Conservation (phyloP, 106 monocot genomes). For the Dendrobium huoshanense region DNA sequence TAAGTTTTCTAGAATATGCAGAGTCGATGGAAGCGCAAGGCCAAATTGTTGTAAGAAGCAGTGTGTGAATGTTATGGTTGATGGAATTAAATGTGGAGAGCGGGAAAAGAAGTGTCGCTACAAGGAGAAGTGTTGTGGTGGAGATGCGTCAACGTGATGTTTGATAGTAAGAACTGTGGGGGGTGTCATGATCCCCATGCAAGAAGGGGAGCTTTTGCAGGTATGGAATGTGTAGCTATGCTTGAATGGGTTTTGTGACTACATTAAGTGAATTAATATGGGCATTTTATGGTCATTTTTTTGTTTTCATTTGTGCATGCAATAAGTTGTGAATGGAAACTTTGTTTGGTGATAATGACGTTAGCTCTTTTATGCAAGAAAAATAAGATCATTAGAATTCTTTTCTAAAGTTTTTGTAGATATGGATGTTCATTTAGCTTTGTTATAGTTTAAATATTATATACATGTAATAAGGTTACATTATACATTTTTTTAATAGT, state of each 20-base stretch:
- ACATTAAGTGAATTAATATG: not conserved
- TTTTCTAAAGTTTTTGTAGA: too few relatives aligned
- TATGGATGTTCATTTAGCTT: too few relatives aligned
- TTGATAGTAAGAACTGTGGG: slow-evolving; percentile 28
- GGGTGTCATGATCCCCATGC: slow-evolving; percentile 29
- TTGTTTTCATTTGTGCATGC: too few relatives aligned
- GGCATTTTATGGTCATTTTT: not conserved
- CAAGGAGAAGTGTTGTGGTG: slow-evolving; percentile 25
- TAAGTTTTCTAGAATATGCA: slow-evolving; percentile 21
- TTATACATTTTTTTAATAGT: too few relatives aligned
- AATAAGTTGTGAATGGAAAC: too few relatives aligned
- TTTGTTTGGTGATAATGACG: too few relatives aligned
- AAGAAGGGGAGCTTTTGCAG: slow-evolving; percentile 17
- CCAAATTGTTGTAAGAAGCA: slow-evolving; percentile 33
- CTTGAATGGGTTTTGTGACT: not conserved
- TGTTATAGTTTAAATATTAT: too few relatives aligned
- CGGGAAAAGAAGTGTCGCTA: slow-evolving; percentile 37
- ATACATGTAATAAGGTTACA: too few relatives aligned
- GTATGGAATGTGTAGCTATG: slow-evolving; percentile 45
- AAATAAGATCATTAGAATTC: too few relatives aligned
- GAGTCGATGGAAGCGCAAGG: slow-evolving; percentile 18
- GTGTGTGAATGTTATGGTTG: slow-evolving; percentile 31
- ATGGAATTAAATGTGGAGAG: slow-evolving; percentile 32
- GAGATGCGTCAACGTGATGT: slow-evolving; percentile 25
- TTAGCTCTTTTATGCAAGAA: too few relatives aligned